Percentiles rank a stretch among this genome's conserved stretches.
Evolutionary conservation across 2,329 filamentous ascomycete species (phyloP).

Genomic region (Didymella pinodella): DNA sequence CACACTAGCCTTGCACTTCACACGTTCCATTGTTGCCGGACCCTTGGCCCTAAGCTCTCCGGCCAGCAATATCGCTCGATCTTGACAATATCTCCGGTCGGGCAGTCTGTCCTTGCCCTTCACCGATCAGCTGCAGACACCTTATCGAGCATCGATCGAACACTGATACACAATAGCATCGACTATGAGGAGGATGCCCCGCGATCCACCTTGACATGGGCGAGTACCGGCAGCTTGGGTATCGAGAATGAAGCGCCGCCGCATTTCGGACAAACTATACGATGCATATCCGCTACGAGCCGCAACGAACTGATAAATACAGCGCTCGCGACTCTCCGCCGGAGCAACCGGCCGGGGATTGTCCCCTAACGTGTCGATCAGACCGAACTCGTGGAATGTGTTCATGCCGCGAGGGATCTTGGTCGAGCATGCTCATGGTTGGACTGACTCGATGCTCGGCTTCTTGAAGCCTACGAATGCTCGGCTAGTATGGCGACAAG

Average conservation of each 20-base stretch:
- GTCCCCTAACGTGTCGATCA: constrained; percentile 11
- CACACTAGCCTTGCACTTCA: constrained; percentile 5
- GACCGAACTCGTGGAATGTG: neutral
- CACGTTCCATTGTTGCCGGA: constrained; percentile 1
- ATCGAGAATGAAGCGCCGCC: neutral
- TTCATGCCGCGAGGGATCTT: neutral
- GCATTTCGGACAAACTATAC: neutral
- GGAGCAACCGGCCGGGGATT: constrained; percentile 3
- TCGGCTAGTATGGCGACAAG: constrained; percentile 15
- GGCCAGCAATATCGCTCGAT: neutral
- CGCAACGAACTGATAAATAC: neutral
- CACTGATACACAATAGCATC: neutral
- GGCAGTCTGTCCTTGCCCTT: neutral
- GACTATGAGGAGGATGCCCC: neutral
- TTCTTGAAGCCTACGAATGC: neutral
- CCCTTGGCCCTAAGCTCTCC: neutral
- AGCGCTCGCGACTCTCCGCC: neutral
- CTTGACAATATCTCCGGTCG: constrained; percentile 4
- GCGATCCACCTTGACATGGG: neutral
- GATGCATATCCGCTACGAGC: neutral
- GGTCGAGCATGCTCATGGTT: neutral
- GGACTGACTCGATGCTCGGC: constrained; percentile 1
- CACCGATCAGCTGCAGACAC: neutral
- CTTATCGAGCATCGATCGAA: constrained; percentile 10
- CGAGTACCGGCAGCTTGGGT: constrained; percentile 6